A percentile compares a stretch with the other conserved stretches of the same genome.
These are phyloP conservation scores for Coniosporium apollinis DNA, from an alignment of 495 filamentous ascomycete species.

Conservation along the genomic window DNA sequence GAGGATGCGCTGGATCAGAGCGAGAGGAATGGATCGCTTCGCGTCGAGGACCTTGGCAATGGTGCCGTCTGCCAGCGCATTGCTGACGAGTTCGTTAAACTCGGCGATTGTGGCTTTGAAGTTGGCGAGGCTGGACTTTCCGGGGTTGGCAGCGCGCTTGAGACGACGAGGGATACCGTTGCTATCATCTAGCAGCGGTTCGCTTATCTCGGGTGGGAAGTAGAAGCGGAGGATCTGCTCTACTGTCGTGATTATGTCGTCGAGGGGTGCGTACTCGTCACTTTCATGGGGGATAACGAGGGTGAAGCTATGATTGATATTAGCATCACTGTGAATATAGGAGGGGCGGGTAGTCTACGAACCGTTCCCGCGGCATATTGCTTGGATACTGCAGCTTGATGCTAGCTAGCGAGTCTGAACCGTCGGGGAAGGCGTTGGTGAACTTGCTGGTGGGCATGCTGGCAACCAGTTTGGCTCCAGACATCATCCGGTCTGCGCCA, in stretches of 20 bases:
- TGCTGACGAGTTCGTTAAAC: constrained; percentile 44
- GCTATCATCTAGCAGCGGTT: constrained; percentile 52
- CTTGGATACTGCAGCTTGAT: constrained; percentile 26
- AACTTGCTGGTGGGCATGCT: constrained; percentile 9
- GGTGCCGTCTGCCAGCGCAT: constrained; percentile 32
- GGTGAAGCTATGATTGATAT: constrained; percentile 62
- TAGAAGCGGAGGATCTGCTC: constrained; percentile 58
- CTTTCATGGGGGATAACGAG: constrained; percentile 58
- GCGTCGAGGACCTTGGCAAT: constrained; percentile 51
- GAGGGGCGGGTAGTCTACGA: background rate
- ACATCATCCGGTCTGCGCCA: no score
- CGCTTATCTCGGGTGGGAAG: constrained; percentile 45
- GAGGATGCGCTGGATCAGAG: constrained; percentile 65
- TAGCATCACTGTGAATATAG: constrained; percentile 5
- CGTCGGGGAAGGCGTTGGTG: constrained; percentile 4
- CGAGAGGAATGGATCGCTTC: constrained; percentile 45
- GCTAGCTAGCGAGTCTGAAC: background rate
- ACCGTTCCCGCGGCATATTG: constrained; percentile 12
- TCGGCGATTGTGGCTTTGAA: constrained; percentile 58
- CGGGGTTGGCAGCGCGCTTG: constrained; percentile 47
- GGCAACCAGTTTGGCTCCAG: no score
- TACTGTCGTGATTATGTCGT: constrained; percentile 70
- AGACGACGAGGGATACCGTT: constrained; percentile 56
- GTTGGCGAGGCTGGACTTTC: constrained; percentile 44
- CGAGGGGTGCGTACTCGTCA: constrained; percentile 65